A percentile compares a stretch with the other conserved stretches of the same genome.
Evolutionary conservation across 1,139 yeast species (phyloP).

Genomic region (Yamadazyma mexicana): DNA sequence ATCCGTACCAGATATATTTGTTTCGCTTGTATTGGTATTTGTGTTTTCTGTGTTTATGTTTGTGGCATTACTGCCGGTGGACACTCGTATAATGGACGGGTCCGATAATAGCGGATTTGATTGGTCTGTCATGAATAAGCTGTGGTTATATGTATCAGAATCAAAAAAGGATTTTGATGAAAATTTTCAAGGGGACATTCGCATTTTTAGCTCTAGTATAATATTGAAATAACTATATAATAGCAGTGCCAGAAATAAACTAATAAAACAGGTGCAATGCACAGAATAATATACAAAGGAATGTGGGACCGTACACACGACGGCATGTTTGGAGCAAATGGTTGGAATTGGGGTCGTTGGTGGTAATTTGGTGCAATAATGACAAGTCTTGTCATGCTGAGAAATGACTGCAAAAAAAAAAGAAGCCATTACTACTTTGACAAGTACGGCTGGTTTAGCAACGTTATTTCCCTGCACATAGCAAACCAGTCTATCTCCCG

Average conservation of each 20-base stretch:
- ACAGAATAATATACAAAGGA: slow-evolving; percentile 1
- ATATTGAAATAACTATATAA: too few species aligned
- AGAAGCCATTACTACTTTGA: background rate
- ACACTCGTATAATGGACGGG: slow-evolving; percentile 28
- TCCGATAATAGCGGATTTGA: slow-evolving; percentile 25
- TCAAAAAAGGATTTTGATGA: background rate
- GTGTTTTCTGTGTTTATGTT: background rate
- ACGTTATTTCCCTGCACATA: slow-evolving; percentile 81
- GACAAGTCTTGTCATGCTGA: too few species aligned
- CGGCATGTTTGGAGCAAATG: too few species aligned
- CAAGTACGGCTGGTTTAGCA: slow-evolving; percentile 65
- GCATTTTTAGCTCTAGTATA: background rate
- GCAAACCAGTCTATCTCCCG: slow-evolving; percentile 88
- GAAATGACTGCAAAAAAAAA: too few species aligned
- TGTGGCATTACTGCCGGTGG: background rate
- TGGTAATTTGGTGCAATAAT: too few species aligned
- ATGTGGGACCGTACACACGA: too few species aligned
- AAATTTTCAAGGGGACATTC: background rate
- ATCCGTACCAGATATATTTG: too few species aligned
- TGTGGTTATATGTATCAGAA: slow-evolving; percentile 11
- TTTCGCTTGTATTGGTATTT: too few species aligned
- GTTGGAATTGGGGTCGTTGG: too few species aligned
- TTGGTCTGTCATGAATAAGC: slow-evolving; percentile 10
- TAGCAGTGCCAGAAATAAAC: background rate
- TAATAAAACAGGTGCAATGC: background rate